Conservation (phyloP, 495 filamentous ascomycete genomes). For the Hypoxylon lienhwacheense region DNA sequence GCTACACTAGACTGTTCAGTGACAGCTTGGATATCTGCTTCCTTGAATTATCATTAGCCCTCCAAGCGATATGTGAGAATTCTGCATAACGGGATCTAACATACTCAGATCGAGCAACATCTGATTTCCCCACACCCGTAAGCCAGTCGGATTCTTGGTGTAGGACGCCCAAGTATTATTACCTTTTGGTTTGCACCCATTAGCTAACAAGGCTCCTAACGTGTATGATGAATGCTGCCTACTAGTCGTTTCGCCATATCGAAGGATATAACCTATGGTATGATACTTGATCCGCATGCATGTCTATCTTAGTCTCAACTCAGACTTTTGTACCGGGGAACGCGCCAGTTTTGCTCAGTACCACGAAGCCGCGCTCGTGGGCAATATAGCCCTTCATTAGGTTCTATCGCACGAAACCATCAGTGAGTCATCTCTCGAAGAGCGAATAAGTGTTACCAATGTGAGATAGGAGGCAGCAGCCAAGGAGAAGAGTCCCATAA, state of each 20-base stretch:
- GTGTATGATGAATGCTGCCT: conserved; percentile 10
- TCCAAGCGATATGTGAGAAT: background rate
- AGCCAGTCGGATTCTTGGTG: conserved; percentile 24
- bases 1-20: background rate
- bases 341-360: conserved; percentile 85
- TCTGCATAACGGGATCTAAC: conserved; percentile 24
- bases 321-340: conserved; percentile 96
- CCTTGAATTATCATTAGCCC: conserved; percentile 16
- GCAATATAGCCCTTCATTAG: conserved; percentile 98
- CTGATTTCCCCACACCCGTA: conserved; percentile 22
- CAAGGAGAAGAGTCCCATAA: conserved; percentile 7
- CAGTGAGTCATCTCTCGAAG: conserved; percentile 21
- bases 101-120: conserved; percentile 8
- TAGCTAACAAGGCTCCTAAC: conserved; percentile 2
- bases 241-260: background rate
- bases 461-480: background rate
- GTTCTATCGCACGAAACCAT: conserved; percentile 55
- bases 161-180: conserved; percentile 8
- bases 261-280: too few relatives aligned
- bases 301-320: too few relatives aligned
- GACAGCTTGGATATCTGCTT: background rate
- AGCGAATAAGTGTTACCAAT: background rate
- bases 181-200: conserved; percentile 1
- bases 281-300: too few relatives aligned
- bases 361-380: conserved; percentile 82